These are phyloP conservation scores for Paxillus involutus DNA, from an alignment of 768 basidiomycete species.

Conservation along the genomic window DNA sequence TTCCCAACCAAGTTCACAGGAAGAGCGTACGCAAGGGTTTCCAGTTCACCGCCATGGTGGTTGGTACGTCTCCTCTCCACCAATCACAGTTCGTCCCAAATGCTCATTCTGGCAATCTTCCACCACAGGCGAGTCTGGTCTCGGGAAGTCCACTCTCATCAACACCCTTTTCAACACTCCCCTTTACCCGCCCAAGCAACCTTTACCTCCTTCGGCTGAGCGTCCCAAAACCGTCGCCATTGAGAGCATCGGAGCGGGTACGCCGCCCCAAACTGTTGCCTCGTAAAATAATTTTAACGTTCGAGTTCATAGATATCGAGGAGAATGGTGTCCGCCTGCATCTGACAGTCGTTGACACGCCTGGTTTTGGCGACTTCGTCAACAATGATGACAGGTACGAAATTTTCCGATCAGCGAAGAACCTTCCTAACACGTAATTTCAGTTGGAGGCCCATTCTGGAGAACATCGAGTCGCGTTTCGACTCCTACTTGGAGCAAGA, in stretches of 20 bases:
- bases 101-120: slow-evolving; percentile 4
- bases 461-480: slow-evolving; percentile 97
- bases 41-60: slow-evolving; percentile 99
- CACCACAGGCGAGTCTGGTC: slow-evolving; percentile 86
- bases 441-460: slow-evolving; percentile 98
- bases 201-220: slow-evolving; percentile 82
- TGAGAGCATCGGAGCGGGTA: slow-evolving; percentile 97
- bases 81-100: slow-evolving; percentile 17
- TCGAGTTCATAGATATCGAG: slow-evolving; percentile 79
- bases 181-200: slow-evolving; percentile 88
- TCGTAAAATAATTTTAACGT: slow-evolving; percentile 12
- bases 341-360: slow-evolving; percentile 98
- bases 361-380: slow-evolving; percentile 98
- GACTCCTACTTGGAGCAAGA: slow-evolving; percentile 98
- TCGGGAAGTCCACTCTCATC: slow-evolving; percentile 98
- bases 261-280: slow-evolving; percentile 21
- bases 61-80: slow-evolving; percentile 64
- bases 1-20: slow-evolving; percentile 99
- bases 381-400: slow-evolving; percentile 96
- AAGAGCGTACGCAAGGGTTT: slow-evolving; percentile 98
- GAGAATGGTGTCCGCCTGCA: slow-evolving; percentile 97
- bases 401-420: slow-evolving; percentile 12
- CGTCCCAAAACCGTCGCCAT: slow-evolving; percentile 93
- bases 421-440: slow-evolving; percentile 16
- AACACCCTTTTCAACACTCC: slow-evolving; percentile 98